These are phyloP conservation scores for Castanopsis chinensis DNA, from an alignment of 306 rosid genomes.

Conservation along the genomic window DNA sequence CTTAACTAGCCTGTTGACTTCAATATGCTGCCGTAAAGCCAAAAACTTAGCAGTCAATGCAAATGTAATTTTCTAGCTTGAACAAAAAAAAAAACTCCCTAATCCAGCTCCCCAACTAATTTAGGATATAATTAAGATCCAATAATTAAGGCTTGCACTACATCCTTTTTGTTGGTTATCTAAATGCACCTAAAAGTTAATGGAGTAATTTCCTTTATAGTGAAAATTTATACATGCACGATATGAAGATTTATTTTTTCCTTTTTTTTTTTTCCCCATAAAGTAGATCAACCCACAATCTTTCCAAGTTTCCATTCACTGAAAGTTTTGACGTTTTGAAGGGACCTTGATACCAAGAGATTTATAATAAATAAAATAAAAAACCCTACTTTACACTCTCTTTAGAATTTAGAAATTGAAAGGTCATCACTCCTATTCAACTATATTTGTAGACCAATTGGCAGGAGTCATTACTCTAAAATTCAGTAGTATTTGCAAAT, in stretches of 20 bases:
- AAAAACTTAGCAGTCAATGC: conserved; percentile 12
- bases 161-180: neutral
- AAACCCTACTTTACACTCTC: neutral
- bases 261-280: neutral
- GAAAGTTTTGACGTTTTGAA: neutral
- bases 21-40: conserved; percentile 65
- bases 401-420: neutral
- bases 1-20: conserved; percentile 94
- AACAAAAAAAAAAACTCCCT: neutral
- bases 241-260: neutral
- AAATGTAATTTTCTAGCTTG: neutral
- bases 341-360: neutral
- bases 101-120: neutral
- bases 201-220: neutral
- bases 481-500: neutral
- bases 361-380: too few relatives aligned
- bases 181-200: neutral
- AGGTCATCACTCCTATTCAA: neutral
- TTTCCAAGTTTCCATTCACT: neutral
- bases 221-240: neutral
- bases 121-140: neutral
- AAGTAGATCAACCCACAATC: neutral
- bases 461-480: neutral
- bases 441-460: neutral
- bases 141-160: neutral